Base-by-base conservation (phyloP, 2,329 filamentous ascomycete species). In the Epichloe glyceriae region DNA sequence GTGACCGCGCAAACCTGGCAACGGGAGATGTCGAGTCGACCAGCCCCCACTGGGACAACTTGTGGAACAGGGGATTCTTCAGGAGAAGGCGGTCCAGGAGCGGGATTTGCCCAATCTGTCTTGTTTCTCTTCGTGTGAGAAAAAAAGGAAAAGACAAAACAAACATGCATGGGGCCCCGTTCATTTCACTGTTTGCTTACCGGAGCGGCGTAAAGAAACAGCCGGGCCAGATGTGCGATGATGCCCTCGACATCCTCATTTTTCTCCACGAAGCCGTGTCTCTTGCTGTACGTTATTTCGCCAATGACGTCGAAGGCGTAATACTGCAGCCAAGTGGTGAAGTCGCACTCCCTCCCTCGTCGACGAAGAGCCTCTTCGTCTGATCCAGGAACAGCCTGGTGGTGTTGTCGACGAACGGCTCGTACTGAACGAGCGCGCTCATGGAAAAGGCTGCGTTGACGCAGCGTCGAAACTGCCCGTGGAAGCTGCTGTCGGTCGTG, bases 321-420 rank as follows among this genome's bases (percentile, higher is more conserved):
- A 53, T 64, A 74, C 53, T 74, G 72, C 30, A 74, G 60, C 67
- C 68, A 72, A 46, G 73, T 71, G 1, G 80, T 79, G 51, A 88
- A 83, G 60, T 86, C 78, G 38, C 38, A 39, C 14, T 1, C 38
- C 10, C 6, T 15, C 15, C 15, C 0, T 17, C 11, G 3, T 17
- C 38, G 14, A 39, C n/a, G 14, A 39, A 39, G 15, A 39, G 38
- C 15, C 17, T 39, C 4, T 19, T 17, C 6, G 38, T 39, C 11
- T 39, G 38, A 39, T 39, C 38, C 15, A 39, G 38, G 38, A 39
- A 39, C 10, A 39, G n/a, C 17, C 17, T 39, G 15, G 38, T 39
- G 11, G 38, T 39, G 10, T 19, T 39, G 14, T 39, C 38, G 15
- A 39, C 38, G 5, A 39, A 39, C 10, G 38, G 38, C 38, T 39